Evolutionary conservation across 1,139 yeast genomes (phyloP), one percentile per base, ranked within the genome.

Genomic region (Hyphopichia pseudoburtonii): DNA sequence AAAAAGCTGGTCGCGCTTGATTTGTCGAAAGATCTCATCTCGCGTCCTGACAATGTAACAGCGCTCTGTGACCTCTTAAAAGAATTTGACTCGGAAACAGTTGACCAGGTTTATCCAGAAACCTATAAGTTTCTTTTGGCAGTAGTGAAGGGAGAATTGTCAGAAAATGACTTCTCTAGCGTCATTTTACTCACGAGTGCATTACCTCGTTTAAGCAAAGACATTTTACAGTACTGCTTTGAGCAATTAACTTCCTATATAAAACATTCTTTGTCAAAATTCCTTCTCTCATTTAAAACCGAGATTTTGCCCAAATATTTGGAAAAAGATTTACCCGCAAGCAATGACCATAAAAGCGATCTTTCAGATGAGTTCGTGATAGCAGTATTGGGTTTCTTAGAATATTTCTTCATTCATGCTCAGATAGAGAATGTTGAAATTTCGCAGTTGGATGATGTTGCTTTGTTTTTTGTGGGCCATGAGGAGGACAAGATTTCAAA

Each of bases 51-150:
- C 17, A 57, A 50, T 39, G 42, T 56, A 4, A 44, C 50, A 9
- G 59, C 62, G 2, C 56, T 72, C 24, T 62, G 67, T 48, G 76
- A 70, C 24, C 44, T 72, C 19, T 40, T 69, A 15, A 58, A 55
- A 9, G 57, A 52, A 10, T 51, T 62, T 3, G 62, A 65, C 25
- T 44, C 49, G 6, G 38, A 47, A 5, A 41, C 57, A 7, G 46
- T 48, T 17, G 34, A 38, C 6, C 45, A 50, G 8, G 48, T 63
- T 4, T 54, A 54, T 36, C 34, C 50, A 4, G 44, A 51, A n/a
- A 46, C 69, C 14, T 40, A 48, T 6, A 35, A 42, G 4, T 64
- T 51, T 39, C 50, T 55, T 31, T 40, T 44, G 24, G 11, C 30
- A 6, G 28, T 47, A 11, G 22, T 43, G 18, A 38, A 35, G 4